Evolutionary conservation across 1,284 basidiomycete species (phyloP), one percentile per base, ranked within the genome.

Genomic region (Boletus subluridellus): DNA sequence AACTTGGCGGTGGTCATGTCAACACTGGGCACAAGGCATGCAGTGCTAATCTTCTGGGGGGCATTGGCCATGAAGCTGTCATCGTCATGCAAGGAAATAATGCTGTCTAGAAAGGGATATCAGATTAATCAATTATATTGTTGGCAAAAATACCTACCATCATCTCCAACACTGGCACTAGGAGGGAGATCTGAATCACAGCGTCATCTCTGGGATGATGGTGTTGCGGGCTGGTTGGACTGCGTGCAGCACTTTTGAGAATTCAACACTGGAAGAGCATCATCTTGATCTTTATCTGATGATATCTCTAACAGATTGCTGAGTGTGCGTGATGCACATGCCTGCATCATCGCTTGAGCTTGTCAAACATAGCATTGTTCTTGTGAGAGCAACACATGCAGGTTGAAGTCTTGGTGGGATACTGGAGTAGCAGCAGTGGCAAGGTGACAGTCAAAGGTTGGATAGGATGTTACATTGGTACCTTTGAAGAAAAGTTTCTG

Each of bases 401-500:
- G 42, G 21, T 44, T 44, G 2, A 8, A 28, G 28, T 28, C 28
- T 6, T 14, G 12, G 21, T 2, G 0, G 9, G 41, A 11, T 1
- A 17, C 28, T 24, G 9, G 21, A 21, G n/a, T 5, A 1, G 38
- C n/a, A 5, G 6, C 17, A 2, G 34, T 35, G 12, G 6, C 4
- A 6, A 58, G 12, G 14, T 39, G 28, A 0, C 17, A 21, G 14
- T 60, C 15, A 14, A 58, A 58, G 6, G 6, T 2, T 0, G 51
- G 51, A 17, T 60, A 60, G 0, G 42, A 53, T 1, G 55, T 60
- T 2, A 58, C 41, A 6, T 49, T 11, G 2, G 17, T 21, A 0
- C 12, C 37, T 8, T 60, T 60, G 50, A 60, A 52, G 11, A 59
- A 60, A n/a, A 60, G 46, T 21, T 21, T 49, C 35, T 53, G 59